Evolutionary conservation across 208 protist genomes (phyloP), one percentile per base, ranked within the genome.

Genomic region (Acanthamoeba culbertsoni): DNA sequence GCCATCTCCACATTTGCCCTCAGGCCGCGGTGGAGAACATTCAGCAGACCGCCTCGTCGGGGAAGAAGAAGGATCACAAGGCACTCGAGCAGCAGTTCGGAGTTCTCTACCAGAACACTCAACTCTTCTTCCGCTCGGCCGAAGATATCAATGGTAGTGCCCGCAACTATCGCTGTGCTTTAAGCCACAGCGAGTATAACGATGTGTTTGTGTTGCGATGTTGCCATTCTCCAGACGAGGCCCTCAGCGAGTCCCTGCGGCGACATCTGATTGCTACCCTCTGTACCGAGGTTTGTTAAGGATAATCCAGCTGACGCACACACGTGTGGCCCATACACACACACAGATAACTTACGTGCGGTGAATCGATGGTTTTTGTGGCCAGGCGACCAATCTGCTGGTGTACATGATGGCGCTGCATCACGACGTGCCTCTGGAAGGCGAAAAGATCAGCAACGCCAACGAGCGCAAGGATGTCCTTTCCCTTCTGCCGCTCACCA

Each of bases 41-140:
- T n/a, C 35, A 59, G 8, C 77, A 86, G 40, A 86, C 6, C 23
- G 77, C 77, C 5, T 43, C 77, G 43, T 59, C 35, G 77, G 43
- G 46, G 14, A 91, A 91, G 40, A 91, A 91, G 84, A 91, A 91
- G 35, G 53, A 91, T 28, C 55, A 48, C 55, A 91, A 91, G 43
- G 46, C 57, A 2, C 84, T 91, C 59, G 84, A 91, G 53, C 84
- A 91, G n/a, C 55, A 91, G 55, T 71, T 91, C 33, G 28, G 35
- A 7, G 84, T 91, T 10, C 53, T 91, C 4, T 91, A 73, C 55
- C 84, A 91, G 43, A 91, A 91, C 59, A 63, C 71, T 26, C 84
- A 91, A 43, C 57, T 91, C 84, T 91, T 91, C 43, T 33, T 40
- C 35, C 51, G 43, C 23, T 55, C 40, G 40, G 84, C 84, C 3